Evolutionary conservation across 371 early-diverging fungal species (phyloP).

Genomic region (Mortierella sp.): DNA sequence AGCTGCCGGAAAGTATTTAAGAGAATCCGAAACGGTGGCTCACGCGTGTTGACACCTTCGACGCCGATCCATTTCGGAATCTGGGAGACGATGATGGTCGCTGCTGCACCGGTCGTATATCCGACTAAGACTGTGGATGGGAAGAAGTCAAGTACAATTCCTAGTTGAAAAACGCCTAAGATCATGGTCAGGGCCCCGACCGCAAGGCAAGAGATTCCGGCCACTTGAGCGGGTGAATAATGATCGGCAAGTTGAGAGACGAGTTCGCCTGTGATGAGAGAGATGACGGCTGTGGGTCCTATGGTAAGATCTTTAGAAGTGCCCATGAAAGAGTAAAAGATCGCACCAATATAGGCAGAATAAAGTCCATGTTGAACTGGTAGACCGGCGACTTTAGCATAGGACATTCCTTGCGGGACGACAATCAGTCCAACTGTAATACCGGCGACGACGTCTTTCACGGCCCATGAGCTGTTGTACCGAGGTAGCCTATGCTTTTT

Average conservation of each 20-base stretch:
- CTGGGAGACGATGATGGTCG: slow-evolving; percentile 84
- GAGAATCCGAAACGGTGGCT: slow-evolving; percentile 64
- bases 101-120: slow-evolving; percentile 80
- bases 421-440: slow-evolving; percentile 85
- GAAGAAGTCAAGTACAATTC: slow-evolving; percentile 91
- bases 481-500: slow-evolving; percentile 29
- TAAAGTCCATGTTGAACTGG: slow-evolving; percentile 90
- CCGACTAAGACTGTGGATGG: slow-evolving; percentile 80
- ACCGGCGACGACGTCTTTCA: slow-evolving; percentile 86
- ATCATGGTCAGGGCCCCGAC: slow-evolving; percentile 72
- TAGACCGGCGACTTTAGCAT: slow-evolving; percentile 85
- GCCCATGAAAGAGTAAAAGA: slow-evolving; percentile 81
- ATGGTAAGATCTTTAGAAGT: slow-evolving; percentile 90
- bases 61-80: slow-evolving; percentile 80
- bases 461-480: slow-evolving; percentile 69
- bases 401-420: slow-evolving; percentile 88
- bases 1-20: slow-evolving; percentile 64
- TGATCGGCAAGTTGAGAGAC: slow-evolving; percentile 56
- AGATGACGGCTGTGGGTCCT: slow-evolving; percentile 92
- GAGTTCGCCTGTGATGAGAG: slow-evolving; percentile 80
- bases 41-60: slow-evolving; percentile 67
- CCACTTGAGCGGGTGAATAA: slow-evolving; percentile 60
- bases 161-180: slow-evolving; percentile 83
- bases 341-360: slow-evolving; percentile 78
- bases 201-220: slow-evolving; percentile 68